Evolutionary conservation across 371 early-diverging fungal species (phyloP), one percentile per base, ranked within the genome.

Genomic region (Actinomortierella wolfii): DNA sequence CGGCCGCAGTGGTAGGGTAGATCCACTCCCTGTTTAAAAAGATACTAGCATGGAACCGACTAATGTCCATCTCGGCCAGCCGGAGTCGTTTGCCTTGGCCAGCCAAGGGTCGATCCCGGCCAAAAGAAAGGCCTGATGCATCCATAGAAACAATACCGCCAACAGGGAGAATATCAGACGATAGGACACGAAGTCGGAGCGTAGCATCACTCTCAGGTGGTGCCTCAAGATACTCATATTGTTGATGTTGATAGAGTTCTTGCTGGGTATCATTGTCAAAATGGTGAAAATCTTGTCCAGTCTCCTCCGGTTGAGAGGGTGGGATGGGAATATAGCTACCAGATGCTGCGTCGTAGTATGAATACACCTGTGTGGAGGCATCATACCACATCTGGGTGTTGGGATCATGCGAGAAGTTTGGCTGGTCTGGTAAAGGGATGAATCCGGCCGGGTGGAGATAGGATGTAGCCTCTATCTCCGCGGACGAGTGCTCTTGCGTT

Each of bases 311-410:
- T 20, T 25, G 61, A 48, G 20, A 45, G 44, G 11, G 48, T 25
- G 0, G 56, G 46, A 14, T 46, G 3, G 82, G 80, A 20, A 80
- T 49, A 49, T 82, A 82, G 0, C 76, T 76, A 3, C 64, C 65
- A 28, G 82, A 57, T 0, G 57, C 43, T 0, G 68, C 47, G 25
- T 82, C 82, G 51, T 80, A 82, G 54, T 68, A 79, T 9, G 82
- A 82, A 26, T 63, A 55, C 0, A 68, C 59, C 5, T 79, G 78
- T 0, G 78, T 71, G 48, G 63, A 47, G 21, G 66, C 59, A 44
- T 82, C 82, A 3, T 80, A 71, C 82, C 82, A 82, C 54, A 76
- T 52, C n/a, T 73, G 77, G 21, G 51, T 62, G 11, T 49, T 49
- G 13, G 62, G 56, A 54, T 71, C 68, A 43, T 68, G 65, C 6